Evolutionary conservation across 805 yeast species (phyloP).

Genomic region (Ogataea methylovora): DNA sequence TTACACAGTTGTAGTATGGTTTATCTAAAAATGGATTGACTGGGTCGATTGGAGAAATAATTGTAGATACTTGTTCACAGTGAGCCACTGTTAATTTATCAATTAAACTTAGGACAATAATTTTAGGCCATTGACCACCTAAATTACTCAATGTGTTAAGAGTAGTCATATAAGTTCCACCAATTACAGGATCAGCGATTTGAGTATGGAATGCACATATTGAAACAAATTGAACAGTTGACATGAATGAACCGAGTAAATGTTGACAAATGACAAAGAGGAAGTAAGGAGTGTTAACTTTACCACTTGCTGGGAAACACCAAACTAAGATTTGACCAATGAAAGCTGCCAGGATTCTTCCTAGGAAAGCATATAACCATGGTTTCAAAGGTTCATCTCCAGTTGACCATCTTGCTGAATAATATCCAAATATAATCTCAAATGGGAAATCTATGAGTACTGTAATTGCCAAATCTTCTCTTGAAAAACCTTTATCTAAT

Average conservation of each 20-base stretch:
- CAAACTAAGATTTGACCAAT: slow-evolving; percentile 69
- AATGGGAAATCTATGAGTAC: slow-evolving; percentile 94
- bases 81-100: slow-evolving; percentile 66
- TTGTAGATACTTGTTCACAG: slow-evolving; percentile 35
- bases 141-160: slow-evolving; percentile 85
- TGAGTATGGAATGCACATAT: slow-evolving; percentile 92
- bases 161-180: slow-evolving; percentile 98
- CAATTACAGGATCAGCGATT: slow-evolving; percentile 91
- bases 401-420: slow-evolving; percentile 91
- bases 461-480: slow-evolving; percentile 89
- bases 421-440: slow-evolving; percentile 90
- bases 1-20: slow-evolving; percentile 22
- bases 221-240: slow-evolving; percentile 91
- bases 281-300: slow-evolving; percentile 49
- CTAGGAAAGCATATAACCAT: slow-evolving; percentile 84
- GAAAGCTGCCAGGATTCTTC: slow-evolving; percentile 68
- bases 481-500: slow-evolving; percentile 83
- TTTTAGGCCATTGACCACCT: slow-evolving; percentile 97
- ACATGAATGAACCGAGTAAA: slow-evolving; percentile 81
- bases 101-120: slow-evolving; percentile 71
- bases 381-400: slow-evolving; percentile 74
- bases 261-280: slow-evolving; percentile 75
- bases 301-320: slow-evolving; percentile 54
- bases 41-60: not conserved
- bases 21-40: slow-evolving; percentile 17